These are phyloP conservation scores for Elaeis oleifera DNA, from an alignment of 202 grass and related monocot genomes.

Conservation along the genomic window DNA sequence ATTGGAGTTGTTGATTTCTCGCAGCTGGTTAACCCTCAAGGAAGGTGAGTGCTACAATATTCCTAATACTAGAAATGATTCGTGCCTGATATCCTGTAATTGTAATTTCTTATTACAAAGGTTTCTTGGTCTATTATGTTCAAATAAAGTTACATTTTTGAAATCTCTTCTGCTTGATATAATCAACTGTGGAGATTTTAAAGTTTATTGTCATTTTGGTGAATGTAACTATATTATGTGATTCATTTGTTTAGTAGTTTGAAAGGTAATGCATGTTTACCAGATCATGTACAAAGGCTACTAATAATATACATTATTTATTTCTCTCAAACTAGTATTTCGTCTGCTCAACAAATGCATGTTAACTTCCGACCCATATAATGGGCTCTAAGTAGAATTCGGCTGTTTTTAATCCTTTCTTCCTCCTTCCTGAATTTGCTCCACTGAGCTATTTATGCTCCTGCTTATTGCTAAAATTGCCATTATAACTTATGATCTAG, in stretches of 20 bases:
- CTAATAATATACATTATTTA: conserved; percentile 25
- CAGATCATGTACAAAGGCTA: conserved; percentile 34
- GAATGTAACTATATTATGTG: conserved; percentile 10
- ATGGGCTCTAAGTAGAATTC: too few relatives aligned
- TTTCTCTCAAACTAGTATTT: too few relatives aligned
- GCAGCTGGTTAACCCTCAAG: conserved; percentile 2
- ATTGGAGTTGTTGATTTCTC: not conserved
- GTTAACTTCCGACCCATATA: too few relatives aligned
- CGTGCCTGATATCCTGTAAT: not conserved
- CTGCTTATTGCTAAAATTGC: too few relatives aligned
- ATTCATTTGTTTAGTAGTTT: conserved; percentile 17
- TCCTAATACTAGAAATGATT: not conserved
- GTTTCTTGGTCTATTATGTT: conserved; percentile 5
- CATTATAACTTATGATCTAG: too few relatives aligned
- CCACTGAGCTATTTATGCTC: too few relatives aligned
- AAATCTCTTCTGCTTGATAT: conserved; percentile 31
- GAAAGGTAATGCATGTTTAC: conserved; percentile 19
- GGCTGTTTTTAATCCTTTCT: too few relatives aligned
- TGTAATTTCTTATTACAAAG: conserved; percentile 15
- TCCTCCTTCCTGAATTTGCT: too few relatives aligned
- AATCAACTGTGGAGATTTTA: conserved; percentile 27
- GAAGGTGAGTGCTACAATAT: not conserved
- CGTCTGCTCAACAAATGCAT: too few relatives aligned
- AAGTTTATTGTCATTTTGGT: conserved; percentile 32
- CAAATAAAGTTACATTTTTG: conserved; percentile 30